Base-by-base conservation (phyloP, 2,329 filamentous ascomycete species). In the Fusarium tanahbumbuense region DNA sequence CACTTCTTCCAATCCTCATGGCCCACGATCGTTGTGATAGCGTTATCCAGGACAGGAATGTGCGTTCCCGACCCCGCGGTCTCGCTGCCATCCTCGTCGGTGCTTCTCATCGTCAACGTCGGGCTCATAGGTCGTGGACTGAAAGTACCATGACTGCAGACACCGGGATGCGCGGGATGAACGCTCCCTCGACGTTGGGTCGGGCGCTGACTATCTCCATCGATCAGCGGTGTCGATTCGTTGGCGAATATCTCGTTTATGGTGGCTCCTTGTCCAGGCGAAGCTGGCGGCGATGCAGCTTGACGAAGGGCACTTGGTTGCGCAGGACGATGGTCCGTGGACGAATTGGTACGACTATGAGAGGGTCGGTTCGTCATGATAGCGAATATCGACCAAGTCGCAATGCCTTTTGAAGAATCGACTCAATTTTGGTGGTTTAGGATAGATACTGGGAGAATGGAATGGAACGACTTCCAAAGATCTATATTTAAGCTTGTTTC, bases 101-200 rank as follows among this genome's bases (percentile, higher is more conserved):
- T 74, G 60, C 76, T 76, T 18, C 72, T 68, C 40, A 77, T 76
- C 46, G 79, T 82, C 34, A 78, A 75, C 11, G 78, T 71, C 6
- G 85, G 84, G 52, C 86, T 88, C 47, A 81, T 81, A 1, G 91
- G 86, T 40, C 89, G 83, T 2, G 92, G 91, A 45, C 92, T 93
- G 76, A 94, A 93, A 18, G 92, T 92, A 73, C 92, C 93, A 81
- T 96, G 91, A 73, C 87, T 85, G 82, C 90, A 93, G 56, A 79
- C 77, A 22, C 84, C 85, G 12, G 83, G 79, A 69, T 86, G 84
- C 8, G 78, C 80, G 32, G 75, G 73, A 50, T 78, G 76, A 11
- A 73, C 57, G 37, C 67, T 73, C 25, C 70, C 67, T 46, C 70
- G 71, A 22, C 71, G 71, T 15, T 57, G 55, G 41, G 23, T 64